Conservation (phyloP, 768 basidiomycete species). For the Mycena olivaceomarginata region DNA sequence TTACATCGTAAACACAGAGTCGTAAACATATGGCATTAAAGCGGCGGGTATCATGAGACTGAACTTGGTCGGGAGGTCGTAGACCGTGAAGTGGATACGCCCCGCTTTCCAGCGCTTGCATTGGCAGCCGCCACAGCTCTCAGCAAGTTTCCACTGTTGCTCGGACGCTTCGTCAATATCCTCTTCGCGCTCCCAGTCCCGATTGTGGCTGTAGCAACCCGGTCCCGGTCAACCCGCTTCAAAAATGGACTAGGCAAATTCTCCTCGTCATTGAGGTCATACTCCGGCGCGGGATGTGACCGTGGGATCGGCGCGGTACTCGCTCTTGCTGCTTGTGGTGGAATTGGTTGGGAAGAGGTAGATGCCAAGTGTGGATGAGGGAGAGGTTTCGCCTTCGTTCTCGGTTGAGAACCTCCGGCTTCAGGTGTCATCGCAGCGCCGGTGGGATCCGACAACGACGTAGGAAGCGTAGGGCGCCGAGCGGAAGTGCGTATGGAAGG, state of each 20-base stretch:
- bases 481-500: conserved; percentile 72
- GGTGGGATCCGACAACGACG: conserved; percentile 64
- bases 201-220: conserved; percentile 42
- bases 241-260: conserved; percentile 92
- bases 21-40: conserved; percentile 17
- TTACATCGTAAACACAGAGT: conserved; percentile 37
- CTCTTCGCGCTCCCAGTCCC: conserved; percentile 20
- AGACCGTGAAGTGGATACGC: conserved; percentile 31
- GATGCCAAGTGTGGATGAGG: conserved; percentile 65
- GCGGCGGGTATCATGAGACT: conserved; percentile 33
- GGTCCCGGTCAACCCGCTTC: conserved; percentile 66
- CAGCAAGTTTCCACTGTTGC: conserved; percentile 43
- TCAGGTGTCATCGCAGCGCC: conserved; percentile 45
- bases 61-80: conserved; percentile 33
- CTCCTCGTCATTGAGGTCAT: conserved; percentile 86
- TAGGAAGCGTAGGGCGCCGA: conserved; percentile 55
- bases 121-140: conserved; percentile 43
- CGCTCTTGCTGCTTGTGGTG: conserved; percentile 40
- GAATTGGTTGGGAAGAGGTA: conserved; percentile 42
- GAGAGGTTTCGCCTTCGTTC: conserved; percentile 59
- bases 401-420: conserved; percentile 43
- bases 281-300: conserved; percentile 65
- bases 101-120: conserved; percentile 44
- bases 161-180: conserved; percentile 41
- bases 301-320: conserved; percentile 51